These are phyloP conservation scores for Pyrus hybrid DNA, from an alignment of 331 rosid species.

Conservation along the genomic window DNA sequence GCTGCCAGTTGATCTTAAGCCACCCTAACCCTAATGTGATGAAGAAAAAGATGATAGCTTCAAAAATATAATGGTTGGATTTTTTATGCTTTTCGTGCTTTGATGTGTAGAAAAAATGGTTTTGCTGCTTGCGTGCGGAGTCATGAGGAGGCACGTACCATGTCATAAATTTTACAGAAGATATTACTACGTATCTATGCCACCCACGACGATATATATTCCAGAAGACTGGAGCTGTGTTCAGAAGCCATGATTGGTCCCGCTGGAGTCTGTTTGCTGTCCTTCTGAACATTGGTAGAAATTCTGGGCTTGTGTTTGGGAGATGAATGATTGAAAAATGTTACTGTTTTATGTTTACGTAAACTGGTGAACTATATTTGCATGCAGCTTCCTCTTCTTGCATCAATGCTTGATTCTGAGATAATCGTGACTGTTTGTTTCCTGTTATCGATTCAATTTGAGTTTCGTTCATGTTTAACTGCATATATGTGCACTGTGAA, in stretches of 20 bases:
- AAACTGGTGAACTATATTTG: constrained; percentile 7
- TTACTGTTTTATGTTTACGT: constrained; percentile 6
- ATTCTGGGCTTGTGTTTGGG: constrained; percentile 10
- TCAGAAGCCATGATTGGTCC: constrained; percentile 41
- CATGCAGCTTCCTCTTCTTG: constrained; percentile 3
- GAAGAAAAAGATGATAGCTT: neutral
- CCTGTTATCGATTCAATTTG: neutral
- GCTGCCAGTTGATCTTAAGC: neutral
- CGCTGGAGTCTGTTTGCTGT: constrained; percentile 32
- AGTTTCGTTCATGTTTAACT: neutral
- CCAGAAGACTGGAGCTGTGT: constrained; percentile 49
- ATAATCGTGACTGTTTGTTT: constrained; percentile 1
- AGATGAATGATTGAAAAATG: constrained; percentile 9
- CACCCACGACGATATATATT: constrained; percentile 26
- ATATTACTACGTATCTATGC: constrained; percentile 3
- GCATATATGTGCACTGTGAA: neutral
- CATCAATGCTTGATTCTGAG: neutral
- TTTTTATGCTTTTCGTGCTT: constrained; percentile 2
- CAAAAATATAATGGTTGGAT: neutral
- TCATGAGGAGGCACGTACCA: constrained; percentile 35
- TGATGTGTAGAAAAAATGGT: constrained; percentile 70
- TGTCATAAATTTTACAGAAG: constrained; percentile 2
- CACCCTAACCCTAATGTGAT: neutral
- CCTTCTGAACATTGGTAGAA: constrained; percentile 14
- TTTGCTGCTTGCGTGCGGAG: constrained; percentile 68